Base-by-base conservation (phyloP, 2,329 filamentous ascomycete genomes). In the Fusarium aywerte region DNA sequence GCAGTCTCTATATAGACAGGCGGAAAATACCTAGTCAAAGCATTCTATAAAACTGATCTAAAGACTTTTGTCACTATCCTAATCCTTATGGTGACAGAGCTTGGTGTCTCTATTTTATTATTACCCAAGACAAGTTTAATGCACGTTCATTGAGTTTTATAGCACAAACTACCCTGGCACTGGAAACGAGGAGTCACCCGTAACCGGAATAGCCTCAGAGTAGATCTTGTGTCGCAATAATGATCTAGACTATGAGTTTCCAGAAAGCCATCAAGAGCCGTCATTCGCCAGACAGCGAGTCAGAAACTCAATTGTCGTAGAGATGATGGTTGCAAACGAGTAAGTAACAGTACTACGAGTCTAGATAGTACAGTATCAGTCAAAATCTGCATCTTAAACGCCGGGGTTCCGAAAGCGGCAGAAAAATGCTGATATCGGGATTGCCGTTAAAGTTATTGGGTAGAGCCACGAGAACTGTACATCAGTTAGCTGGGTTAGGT, bases 321-420 rank as follows among this genome's bases (percentile, higher is more conserved):
- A 36, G 23, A 18, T 52, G 49, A 21, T 68, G 56, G 55, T 20
- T 65, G 65, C 57, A 40, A 53, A 35, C 65, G 65, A 68, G 65
- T 68, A 68, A 65, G 65, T 62, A 23, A 20, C 39, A 12, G 23
- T 27, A 18, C 39, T 43, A 39, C 25, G 45, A 33, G 9, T 12
- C 42, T 23, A 48, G 23, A 36, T 35, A 39, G 20, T 39, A 39
- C 45, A 48, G 16, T 36, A 36, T 48, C 45, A 8, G 32, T 29
- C 32, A 38, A 25, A 48, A 16, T 20, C n/a, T 48, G 31, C 40
- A 29, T 29, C 11, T 29, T 60, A 44, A 53, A 36, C 55, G 51
- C 56, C 59, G 29, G 31, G 33, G 43, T 57, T 68, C 60, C 65
- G 51, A 68, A 53, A 69, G 42, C 65, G 65, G 65, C 65, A 68